These are phyloP conservation scores for Plasmodium ovale DNA, from an alignment of 169 alveolate genomes.

Conservation along the genomic window DNA sequence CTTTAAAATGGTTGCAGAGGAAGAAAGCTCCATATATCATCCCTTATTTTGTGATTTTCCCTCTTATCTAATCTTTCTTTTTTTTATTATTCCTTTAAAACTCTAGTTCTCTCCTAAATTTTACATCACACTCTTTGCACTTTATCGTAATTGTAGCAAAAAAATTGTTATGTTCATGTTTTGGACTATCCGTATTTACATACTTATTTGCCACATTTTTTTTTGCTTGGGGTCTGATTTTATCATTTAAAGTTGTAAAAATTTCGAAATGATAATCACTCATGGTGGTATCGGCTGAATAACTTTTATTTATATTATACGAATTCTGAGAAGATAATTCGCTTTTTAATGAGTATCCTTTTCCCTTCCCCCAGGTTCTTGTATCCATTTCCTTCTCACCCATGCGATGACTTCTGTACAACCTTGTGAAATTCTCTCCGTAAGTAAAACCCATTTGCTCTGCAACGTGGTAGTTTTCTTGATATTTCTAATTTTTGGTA, in stretches of 20 bases:
- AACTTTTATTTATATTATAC: not conserved
- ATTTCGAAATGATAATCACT: slow-evolving; percentile 39
- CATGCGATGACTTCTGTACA: slow-evolving; percentile 4
- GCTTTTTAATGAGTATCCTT: slow-evolving; percentile 5
- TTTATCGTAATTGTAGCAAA: slow-evolving; percentile 30
- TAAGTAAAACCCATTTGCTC: not conserved
- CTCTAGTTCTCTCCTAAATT: slow-evolving; percentile 25
- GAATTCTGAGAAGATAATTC: not conserved
- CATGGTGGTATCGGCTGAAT: slow-evolving; percentile 12
- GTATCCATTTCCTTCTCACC: not conserved
- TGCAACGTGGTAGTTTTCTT: not conserved
- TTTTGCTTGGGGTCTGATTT: slow-evolving; percentile 18
- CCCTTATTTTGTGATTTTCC: no score
- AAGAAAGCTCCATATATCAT: no score
- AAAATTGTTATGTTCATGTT: slow-evolving; percentile 28
- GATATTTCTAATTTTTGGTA: not conserved
- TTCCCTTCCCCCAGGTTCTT: not conserved
- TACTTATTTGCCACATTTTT: not conserved
- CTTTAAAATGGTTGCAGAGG: no score
- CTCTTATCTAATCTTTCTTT: not conserved
- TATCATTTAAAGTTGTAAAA: slow-evolving; percentile 33
- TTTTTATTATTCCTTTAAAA: not conserved
- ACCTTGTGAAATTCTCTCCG: not conserved
- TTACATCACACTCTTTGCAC: slow-evolving; percentile 22
- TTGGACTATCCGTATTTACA: slow-evolving; percentile 3